A percentile compares a stretch with the other conserved stretches of the same genome.
phyloP scores from a whole-genome alignment of 306 rosid species.

The Vigna radiata region DNA sequence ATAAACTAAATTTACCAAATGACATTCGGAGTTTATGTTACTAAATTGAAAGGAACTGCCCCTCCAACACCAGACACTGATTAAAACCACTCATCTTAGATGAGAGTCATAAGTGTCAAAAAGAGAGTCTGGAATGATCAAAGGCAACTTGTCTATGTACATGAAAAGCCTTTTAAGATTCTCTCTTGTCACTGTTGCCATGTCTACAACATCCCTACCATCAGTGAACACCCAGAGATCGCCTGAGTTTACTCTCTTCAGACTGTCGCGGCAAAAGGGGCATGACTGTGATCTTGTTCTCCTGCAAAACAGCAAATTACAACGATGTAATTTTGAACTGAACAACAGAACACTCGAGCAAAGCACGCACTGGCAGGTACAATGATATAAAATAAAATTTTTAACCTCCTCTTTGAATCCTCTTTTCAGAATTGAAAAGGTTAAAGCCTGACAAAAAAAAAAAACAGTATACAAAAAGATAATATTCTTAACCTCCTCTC shows the following conservation, averaged over 20 bases:
- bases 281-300: constrained; percentile 86
- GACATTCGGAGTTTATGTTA: constrained; percentile 47
- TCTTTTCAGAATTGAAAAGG: too few species aligned
- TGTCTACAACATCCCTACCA: constrained; percentile 73
- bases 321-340: constrained; percentile 15
- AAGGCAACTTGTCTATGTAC: constrained; percentile 89
- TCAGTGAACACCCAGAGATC: constrained; percentile 94
- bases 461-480: too few species aligned
- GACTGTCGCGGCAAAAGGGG: constrained; percentile 95
- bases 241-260: constrained; percentile 83
- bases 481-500: too few species aligned
- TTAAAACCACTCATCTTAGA: constrained; percentile 57
- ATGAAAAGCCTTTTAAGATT: constrained; percentile 83
- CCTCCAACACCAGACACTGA: constrained; percentile 45
- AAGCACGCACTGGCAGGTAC: neutral
- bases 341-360: neutral
- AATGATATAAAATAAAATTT: neutral
- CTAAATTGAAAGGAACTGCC: constrained; percentile 42
- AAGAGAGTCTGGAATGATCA: constrained; percentile 78
- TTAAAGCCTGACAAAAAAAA: too few species aligned
- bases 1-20: constrained; percentile 57
- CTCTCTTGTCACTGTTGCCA: constrained; percentile 85
- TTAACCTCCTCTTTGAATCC: neutral
- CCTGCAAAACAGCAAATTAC: constrained; percentile 58
- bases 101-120: constrained; percentile 87